A percentile compares a stretch with the other conserved stretches of the same genome.
These are phyloP conservation scores for Quercus variabilis DNA, from an alignment of 306 rosid genomes.

Conservation along the genomic window DNA sequence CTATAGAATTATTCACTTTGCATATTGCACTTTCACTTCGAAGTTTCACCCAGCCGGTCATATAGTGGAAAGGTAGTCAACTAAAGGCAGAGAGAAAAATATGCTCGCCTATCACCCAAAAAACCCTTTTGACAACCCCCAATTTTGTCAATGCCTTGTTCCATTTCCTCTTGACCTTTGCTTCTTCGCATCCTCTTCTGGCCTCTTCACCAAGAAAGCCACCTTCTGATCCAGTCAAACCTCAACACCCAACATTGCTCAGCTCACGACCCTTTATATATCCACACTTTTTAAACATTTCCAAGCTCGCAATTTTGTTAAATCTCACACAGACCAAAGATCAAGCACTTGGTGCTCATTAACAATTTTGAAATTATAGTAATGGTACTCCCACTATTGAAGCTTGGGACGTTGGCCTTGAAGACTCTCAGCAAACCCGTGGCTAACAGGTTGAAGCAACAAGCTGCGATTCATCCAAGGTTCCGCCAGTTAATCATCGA, in stretches of 20 bases:
- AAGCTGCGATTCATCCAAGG: conserved; percentile 71
- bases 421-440: conserved; percentile 93
- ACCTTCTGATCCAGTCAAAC: conserved; percentile 23
- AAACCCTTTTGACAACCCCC: background rate
- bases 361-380: background rate
- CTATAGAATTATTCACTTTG: too few species aligned
- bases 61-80: too few species aligned
- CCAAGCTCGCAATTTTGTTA: background rate
- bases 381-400: conserved; percentile 72
- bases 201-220: conserved; percentile 44
- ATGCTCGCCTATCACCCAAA: too few species aligned
- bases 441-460: conserved; percentile 66
- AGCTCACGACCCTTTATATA: background rate
- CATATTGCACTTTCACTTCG: too few species aligned
- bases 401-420: conserved; percentile 71
- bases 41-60: too few species aligned
- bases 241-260: background rate
- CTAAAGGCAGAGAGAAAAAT: too few species aligned
- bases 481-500: conserved; percentile 66
- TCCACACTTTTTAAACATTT: background rate
- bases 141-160: background rate
- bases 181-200: background rate
- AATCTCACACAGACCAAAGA: background rate
- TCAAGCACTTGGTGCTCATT: background rate
- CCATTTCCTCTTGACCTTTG: background rate